phyloP scores from a whole-genome alignment of 73 alveolate species.

The Effrenium voratum region DNA sequence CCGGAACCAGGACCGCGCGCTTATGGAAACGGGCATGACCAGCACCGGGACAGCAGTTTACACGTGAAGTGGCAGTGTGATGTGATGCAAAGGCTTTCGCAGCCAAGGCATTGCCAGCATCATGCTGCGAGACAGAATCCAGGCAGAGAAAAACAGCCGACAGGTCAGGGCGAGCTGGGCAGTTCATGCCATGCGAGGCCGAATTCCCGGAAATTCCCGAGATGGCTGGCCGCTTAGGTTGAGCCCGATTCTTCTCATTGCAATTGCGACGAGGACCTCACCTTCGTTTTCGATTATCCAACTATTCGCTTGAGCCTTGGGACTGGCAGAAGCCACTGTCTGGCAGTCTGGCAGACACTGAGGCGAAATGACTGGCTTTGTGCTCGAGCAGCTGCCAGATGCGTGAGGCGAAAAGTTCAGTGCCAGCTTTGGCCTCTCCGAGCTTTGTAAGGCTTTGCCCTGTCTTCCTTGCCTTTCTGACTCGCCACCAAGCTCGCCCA shows the following conservation, averaged over 20 bases:
- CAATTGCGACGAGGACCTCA: not conserved
- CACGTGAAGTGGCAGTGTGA: too few species aligned
- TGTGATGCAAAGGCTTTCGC: too few species aligned
- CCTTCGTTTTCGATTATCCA: constrained; percentile 4
- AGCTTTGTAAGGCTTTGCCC: too few species aligned
- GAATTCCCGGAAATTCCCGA: constrained; percentile 25
- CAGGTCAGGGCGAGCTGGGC: not conserved
- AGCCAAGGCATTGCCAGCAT: constrained; percentile 27
- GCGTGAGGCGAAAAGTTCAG: not conserved
- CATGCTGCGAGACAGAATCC: constrained; percentile 34
- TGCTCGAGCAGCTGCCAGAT: constrained; percentile 15
- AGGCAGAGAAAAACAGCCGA: not conserved
- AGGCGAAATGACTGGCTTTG: constrained; percentile 36
- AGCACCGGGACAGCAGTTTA: not conserved
- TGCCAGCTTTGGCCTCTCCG: too few species aligned
- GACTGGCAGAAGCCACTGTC: not conserved
- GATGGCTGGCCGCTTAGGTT: not conserved
- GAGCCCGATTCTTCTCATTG: not conserved
- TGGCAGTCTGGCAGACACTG: not conserved
- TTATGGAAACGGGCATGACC: constrained; percentile 35
- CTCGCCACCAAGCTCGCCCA: too few species aligned
- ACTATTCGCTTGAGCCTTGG: not conserved
- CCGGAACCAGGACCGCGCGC: constrained; percentile 33
- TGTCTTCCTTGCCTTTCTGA: too few species aligned
- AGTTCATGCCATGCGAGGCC: not conserved